Conservation (phyloP, 2,329 filamentous ascomycete genomes). For the Nemania diffusa region DNA sequence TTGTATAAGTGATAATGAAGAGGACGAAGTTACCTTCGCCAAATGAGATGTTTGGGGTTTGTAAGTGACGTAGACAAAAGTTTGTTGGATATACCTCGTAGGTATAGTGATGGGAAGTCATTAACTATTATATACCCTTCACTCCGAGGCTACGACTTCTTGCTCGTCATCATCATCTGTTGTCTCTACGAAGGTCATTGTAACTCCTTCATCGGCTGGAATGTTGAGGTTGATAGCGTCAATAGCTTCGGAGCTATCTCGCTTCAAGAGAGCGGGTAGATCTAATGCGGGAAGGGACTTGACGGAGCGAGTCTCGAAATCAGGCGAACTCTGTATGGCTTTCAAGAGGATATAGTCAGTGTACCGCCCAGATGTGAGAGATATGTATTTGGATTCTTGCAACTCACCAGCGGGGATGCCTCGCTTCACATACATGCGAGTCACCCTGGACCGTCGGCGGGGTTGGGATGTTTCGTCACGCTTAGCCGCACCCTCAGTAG, state of each 20-base stretch:
- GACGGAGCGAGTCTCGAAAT: conserved; percentile 42
- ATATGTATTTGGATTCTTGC: not conserved
- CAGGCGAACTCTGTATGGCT: conserved; percentile 45
- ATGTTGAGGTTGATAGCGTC: conserved; percentile 59
- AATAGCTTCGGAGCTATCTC: conserved; percentile 47
- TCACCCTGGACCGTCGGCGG: conserved; percentile 56
- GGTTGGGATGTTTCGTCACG: conserved; percentile 46
- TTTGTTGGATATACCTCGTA: not conserved
- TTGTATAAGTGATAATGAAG: conserved; percentile 12
- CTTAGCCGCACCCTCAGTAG: conserved; percentile 35
- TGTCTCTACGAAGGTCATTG: conserved; percentile 59
- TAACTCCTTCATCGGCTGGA: conserved; percentile 56
- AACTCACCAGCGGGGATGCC: conserved; percentile 57
- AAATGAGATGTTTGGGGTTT: not conserved
- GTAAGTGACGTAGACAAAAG: not conserved
- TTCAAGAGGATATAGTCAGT: conserved; percentile 42
- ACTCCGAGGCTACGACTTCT: conserved; percentile 39
- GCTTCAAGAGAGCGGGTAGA: conserved; percentile 40
- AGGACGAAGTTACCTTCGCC: not conserved
- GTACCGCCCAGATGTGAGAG: conserved; percentile 16
- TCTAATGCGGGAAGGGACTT: conserved; percentile 41
- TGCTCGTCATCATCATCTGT: conserved; percentile 47
- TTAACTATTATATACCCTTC: conserved; percentile 25
- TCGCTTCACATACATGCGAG: conserved; percentile 59
- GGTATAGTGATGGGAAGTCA: not conserved